phyloP scores from a whole-genome alignment of 2,329 filamentous ascomycete genomes.

The Fusarium gaditjirri region DNA sequence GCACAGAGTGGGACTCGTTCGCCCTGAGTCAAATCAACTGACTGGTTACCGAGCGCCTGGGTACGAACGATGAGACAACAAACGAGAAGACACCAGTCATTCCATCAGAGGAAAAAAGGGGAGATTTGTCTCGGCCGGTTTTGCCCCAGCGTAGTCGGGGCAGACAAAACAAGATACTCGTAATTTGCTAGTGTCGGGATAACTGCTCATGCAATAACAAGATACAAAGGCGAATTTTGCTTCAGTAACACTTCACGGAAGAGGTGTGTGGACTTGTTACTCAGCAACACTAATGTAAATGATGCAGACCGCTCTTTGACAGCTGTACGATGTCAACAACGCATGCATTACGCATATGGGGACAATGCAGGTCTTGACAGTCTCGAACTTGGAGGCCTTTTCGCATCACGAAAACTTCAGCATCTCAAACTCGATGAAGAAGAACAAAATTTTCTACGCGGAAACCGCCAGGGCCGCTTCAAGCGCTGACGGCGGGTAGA shows the following conservation, averaged over 20 bases:
- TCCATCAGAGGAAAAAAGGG: background rate
- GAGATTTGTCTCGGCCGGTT: slow-evolving; percentile 18
- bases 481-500: slow-evolving; percentile 22
- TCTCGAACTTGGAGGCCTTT: slow-evolving; percentile 33
- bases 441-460: background rate
- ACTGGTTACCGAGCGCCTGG: slow-evolving; percentile 22
- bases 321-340: slow-evolving; percentile 39
- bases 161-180: background rate
- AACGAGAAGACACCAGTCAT: slow-evolving; percentile 28
- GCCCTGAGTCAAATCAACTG: slow-evolving; percentile 15
- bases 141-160: slow-evolving; percentile 8
- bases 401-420: slow-evolving; percentile 1
- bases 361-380: slow-evolving; percentile 18
- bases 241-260: background rate
- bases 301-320: slow-evolving; percentile 46
- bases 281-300: slow-evolving; percentile 32
- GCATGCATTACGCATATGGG: slow-evolving; percentile 35
- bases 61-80: slow-evolving; percentile 27
- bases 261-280: slow-evolving; percentile 22
- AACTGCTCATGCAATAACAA: slow-evolving; percentile 25
- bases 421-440: slow-evolving; percentile 10
- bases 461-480: slow-evolving; percentile 24
- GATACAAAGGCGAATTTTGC: background rate
- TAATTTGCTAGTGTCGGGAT: slow-evolving; percentile 2
- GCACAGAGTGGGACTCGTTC: slow-evolving; percentile 4